Conservation (phyloP, 2,329 filamentous ascomycete species). For the Talaromyces verruculosus region DNA sequence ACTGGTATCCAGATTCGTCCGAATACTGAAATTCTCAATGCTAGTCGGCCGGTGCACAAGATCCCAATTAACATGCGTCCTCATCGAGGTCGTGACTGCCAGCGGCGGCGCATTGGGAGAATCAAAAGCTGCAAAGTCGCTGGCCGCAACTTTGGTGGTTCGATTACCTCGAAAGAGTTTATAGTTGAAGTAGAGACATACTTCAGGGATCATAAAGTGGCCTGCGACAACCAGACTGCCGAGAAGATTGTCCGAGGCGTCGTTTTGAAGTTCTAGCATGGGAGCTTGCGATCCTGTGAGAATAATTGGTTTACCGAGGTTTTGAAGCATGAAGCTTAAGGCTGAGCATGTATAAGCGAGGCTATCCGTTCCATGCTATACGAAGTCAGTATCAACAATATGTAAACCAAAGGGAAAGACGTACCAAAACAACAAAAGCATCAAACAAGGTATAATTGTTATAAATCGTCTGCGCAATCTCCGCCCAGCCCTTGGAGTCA, state of each 20-base stretch:
- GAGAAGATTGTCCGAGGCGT: constrained; percentile 86
- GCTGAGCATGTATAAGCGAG: constrained; percentile 87
- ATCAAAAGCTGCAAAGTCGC: constrained; percentile 81
- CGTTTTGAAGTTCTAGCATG: constrained; percentile 86
- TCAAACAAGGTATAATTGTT: constrained; percentile 88
- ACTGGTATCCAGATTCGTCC: constrained; percentile 75
- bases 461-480: constrained; percentile 75
- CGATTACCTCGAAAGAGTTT: constrained; percentile 85
- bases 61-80: constrained; percentile 78
- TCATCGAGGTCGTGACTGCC: constrained; percentile 76
- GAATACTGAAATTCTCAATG: constrained; percentile 72
- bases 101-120: constrained; percentile 83
- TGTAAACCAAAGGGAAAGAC: neutral
- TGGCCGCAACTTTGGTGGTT: constrained; percentile 82
- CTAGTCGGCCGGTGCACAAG: constrained; percentile 71
- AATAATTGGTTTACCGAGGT: constrained; percentile 87
- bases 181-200: constrained; percentile 92
- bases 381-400: neutral
- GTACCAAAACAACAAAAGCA: constrained; percentile 74
- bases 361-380: constrained; percentile 77
- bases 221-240: constrained; percentile 86
- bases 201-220: constrained; percentile 89
- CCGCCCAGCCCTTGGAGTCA: constrained; percentile 79
- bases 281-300: constrained; percentile 80
- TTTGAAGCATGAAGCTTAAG: constrained; percentile 88